phyloP scores from a whole-genome alignment of 306 rosid genomes.

The Prunus mume region DNA sequence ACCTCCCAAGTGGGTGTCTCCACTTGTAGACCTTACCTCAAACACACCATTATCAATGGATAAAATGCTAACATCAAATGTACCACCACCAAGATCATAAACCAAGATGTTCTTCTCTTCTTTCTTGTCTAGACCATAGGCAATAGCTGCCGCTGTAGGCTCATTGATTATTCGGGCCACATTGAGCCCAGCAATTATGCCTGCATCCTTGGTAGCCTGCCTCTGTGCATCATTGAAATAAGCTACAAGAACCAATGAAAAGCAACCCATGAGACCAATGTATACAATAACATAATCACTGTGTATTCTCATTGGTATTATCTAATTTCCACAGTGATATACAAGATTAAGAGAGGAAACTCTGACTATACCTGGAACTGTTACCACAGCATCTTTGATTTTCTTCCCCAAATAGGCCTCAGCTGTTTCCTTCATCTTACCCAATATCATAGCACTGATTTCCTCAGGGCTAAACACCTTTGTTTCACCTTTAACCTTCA shows the following conservation, averaged over 20 bases:
- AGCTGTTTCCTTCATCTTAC: constrained; percentile 56
- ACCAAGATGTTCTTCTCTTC: constrained; percentile 48
- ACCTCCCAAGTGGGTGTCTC: constrained; percentile 64
- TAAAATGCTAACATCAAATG: constrained; percentile 65
- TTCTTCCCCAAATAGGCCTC: constrained; percentile 52
- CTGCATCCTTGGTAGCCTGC: constrained; percentile 56
- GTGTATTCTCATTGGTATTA: background rate
- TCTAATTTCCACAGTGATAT: background rate
- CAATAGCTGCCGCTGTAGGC: constrained; percentile 52
- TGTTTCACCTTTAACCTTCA: constrained; percentile 50
- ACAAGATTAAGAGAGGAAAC: background rate
- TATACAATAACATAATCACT: background rate
- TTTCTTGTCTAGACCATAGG: constrained; percentile 52
- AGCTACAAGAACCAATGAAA: constrained; percentile 27
- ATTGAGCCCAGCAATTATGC: constrained; percentile 46
- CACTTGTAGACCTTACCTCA: constrained; percentile 53
- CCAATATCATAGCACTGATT: constrained; percentile 51
- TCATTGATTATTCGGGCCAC: constrained; percentile 54
- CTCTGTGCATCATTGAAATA: constrained; percentile 60
- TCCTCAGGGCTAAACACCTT: constrained; percentile 62
- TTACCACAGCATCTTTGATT: constrained; percentile 45
- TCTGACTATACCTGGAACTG: constrained; percentile 46
- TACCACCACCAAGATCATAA: constrained; percentile 65
- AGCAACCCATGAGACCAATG: constrained; percentile 2
- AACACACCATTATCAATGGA: constrained; percentile 57